Evolutionary conservation across 2,329 filamentous ascomycete species (phyloP).

Genomic region (Alternaria hordeiaustralica): DNA sequence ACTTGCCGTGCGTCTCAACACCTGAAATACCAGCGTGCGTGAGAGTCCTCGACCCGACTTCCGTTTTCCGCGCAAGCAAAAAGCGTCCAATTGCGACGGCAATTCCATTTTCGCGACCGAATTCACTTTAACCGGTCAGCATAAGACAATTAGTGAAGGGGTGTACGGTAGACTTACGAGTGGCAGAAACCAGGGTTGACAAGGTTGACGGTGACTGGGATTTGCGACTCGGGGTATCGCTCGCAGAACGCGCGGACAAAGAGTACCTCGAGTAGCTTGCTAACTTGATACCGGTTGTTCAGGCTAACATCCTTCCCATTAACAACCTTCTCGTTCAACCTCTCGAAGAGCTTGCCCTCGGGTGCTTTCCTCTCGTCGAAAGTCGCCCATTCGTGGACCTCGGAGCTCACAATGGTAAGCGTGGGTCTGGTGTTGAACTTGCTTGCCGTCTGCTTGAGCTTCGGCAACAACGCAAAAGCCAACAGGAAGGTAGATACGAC

Average conservation of each 20-base stretch:
- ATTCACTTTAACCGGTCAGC: slow-evolving; percentile 14
- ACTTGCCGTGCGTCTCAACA: slow-evolving; percentile 50
- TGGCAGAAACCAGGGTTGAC: slow-evolving; percentile 46
- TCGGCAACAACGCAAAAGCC: slow-evolving; percentile 34
- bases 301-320: slow-evolving; percentile 16
- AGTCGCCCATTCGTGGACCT: slow-evolving; percentile 37
- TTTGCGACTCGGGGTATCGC: slow-evolving; percentile 11
- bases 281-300: slow-evolving; percentile 30
- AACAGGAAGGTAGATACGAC: slow-evolving; percentile 50
- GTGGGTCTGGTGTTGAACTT: slow-evolving; percentile 33
- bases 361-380: slow-evolving; percentile 34
- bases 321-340: slow-evolving; percentile 24
- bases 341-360: slow-evolving; percentile 36
- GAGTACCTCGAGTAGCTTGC: slow-evolving; percentile 45
- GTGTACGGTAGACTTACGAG: slow-evolving; percentile 24
- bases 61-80: slow-evolving; percentile 46
- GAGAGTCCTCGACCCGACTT: slow-evolving; percentile 51
- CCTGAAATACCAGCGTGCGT: slow-evolving; percentile 48
- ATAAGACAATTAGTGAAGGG: background rate
- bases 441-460: slow-evolving; percentile 31
- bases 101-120: slow-evolving; percentile 25
- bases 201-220: slow-evolving; percentile 42
- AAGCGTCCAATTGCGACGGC: slow-evolving; percentile 18
- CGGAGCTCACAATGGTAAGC: slow-evolving; percentile 42
- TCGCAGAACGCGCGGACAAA: slow-evolving; percentile 31